These are phyloP conservation scores for Puccinia polysora DNA, from an alignment of 1,284 basidiomycete genomes.

Conservation along the genomic window DNA sequence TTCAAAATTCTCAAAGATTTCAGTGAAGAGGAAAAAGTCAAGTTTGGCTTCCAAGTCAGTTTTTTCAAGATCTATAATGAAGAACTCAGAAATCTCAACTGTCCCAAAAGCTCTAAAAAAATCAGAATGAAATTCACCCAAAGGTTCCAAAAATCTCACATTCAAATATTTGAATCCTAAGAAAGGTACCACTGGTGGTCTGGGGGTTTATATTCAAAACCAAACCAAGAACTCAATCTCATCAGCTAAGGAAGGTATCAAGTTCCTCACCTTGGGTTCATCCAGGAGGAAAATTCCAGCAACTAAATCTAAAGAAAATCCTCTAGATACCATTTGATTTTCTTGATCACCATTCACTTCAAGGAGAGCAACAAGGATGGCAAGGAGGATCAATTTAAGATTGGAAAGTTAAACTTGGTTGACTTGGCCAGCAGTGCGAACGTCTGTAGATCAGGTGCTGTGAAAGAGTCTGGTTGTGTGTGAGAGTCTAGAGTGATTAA, in stretches of 20 bases:
- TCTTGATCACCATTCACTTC: slow-evolving; percentile 86
- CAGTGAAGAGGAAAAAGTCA: too few species aligned
- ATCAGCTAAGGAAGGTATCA: slow-evolving; percentile 83
- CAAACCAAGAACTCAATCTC: too few species aligned
- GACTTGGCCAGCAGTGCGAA: slow-evolving; percentile 96
- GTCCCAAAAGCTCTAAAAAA: slow-evolving; percentile 54
- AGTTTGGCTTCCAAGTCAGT: too few species aligned
- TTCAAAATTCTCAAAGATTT: too few species aligned
- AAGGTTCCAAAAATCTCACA: slow-evolving; percentile 61
- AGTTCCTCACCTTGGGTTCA: too few species aligned
- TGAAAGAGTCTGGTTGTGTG: slow-evolving; percentile 75
- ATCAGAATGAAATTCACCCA: slow-evolving; percentile 64
- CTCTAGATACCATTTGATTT: slow-evolving; percentile 87
- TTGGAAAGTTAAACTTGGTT: too few species aligned
- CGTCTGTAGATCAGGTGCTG: slow-evolving; percentile 86
- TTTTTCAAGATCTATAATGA: too few species aligned
- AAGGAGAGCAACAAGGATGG: slow-evolving; percentile 65
- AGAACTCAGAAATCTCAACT: slow-evolving; percentile 86
- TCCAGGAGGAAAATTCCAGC: too few species aligned
- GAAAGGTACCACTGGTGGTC: slow-evolving; percentile 45
- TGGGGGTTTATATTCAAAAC: too few species aligned
- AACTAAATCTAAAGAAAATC: slow-evolving; percentile 85
- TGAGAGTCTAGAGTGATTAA: slow-evolving; percentile 99
- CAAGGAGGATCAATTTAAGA: slow-evolving; percentile 88
- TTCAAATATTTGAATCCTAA: slow-evolving; percentile 67